Conservation (phyloP, 2,329 filamentous ascomycete genomes). For the Cryphonectria japonica region DNA sequence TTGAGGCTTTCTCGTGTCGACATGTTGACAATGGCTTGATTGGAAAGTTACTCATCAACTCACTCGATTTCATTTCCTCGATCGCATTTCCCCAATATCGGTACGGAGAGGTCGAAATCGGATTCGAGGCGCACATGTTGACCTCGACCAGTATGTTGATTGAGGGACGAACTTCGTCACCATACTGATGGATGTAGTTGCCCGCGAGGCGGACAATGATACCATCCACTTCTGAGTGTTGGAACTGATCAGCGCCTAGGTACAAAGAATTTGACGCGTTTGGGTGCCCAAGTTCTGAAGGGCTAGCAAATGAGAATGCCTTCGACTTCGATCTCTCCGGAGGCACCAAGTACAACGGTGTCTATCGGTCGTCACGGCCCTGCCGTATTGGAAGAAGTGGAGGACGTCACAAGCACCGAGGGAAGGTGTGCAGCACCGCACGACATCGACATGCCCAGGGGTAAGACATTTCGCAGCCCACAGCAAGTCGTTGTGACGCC, state of each 20-base stretch:
- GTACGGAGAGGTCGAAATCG: not conserved
- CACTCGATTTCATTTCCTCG: not conserved
- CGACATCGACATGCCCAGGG: not conserved
- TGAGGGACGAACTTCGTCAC: not conserved
- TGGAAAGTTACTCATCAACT: no score
- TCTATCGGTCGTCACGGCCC: not conserved
- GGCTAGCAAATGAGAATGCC: not conserved
- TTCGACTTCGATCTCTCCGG: not conserved
- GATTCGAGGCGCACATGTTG: not conserved
- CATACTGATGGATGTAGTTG: not conserved
- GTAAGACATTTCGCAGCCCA: not conserved
- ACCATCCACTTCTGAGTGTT: no score
- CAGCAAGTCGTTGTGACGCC: not conserved
- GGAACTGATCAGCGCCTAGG: no score
- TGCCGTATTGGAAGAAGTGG: not conserved
- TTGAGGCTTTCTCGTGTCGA: not conserved
- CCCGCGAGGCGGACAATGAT: not conserved
- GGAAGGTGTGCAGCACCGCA: no score
- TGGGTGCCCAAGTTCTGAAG: not conserved
- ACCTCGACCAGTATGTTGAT: not conserved
- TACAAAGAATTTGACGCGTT: no score
- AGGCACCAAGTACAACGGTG: not conserved
- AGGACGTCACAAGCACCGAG: no score
- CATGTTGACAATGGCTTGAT: not conserved
- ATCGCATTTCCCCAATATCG: no score